Percentiles rank a stretch among this genome's conserved stretches.
Evolutionary conservation across 805 yeast genomes (phyloP).

Genomic region (Ogataea pini): DNA sequence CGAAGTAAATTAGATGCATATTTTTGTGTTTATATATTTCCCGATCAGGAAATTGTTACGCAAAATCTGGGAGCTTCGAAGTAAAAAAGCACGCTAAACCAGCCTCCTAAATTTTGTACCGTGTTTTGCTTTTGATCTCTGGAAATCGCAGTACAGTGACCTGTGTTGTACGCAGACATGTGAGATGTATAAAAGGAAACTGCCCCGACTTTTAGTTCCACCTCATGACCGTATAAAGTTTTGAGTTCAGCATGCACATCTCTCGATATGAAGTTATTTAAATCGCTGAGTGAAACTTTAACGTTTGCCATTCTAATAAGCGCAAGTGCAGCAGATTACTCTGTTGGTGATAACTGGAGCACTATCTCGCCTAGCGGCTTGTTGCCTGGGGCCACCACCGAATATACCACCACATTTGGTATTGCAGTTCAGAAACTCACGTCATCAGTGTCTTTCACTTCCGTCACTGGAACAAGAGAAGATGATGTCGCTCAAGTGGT

Average conservation of each 20-base stretch:
- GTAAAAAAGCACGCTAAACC: constrained; percentile 10
- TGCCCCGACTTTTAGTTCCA: not conserved
- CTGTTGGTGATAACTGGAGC: constrained; percentile 62
- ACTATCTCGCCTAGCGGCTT: constrained; percentile 65
- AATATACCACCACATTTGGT: constrained; percentile 60
- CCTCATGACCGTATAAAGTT: not conserved
- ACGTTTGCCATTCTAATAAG: not conserved
- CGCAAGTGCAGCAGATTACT: constrained; percentile 39
- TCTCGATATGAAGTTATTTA: not conserved
- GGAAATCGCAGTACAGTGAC: not conserved
- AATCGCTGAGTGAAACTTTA: not conserved
- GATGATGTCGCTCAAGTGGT: constrained; percentile 38
- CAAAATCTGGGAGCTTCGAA: not conserved
- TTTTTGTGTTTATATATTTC: constrained; percentile 13
- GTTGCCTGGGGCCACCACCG: constrained; percentile 55
- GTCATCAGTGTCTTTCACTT: constrained; percentile 33
- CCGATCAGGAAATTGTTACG: constrained; percentile 11
- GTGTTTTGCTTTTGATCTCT: constrained; percentile 1
- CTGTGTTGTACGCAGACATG: not conserved
- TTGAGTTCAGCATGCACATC: not conserved
- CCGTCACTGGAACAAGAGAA: constrained; percentile 17
- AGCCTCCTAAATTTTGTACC: constrained; percentile 11
- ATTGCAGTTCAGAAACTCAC: constrained; percentile 60
- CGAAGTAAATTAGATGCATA: constrained; percentile 12
- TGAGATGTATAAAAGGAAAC: not conserved